Evolutionary conservation across 768 basidiomycete species (phyloP), one percentile per base, ranked within the genome.

Genomic region (Rhodotorula graminis): DNA sequence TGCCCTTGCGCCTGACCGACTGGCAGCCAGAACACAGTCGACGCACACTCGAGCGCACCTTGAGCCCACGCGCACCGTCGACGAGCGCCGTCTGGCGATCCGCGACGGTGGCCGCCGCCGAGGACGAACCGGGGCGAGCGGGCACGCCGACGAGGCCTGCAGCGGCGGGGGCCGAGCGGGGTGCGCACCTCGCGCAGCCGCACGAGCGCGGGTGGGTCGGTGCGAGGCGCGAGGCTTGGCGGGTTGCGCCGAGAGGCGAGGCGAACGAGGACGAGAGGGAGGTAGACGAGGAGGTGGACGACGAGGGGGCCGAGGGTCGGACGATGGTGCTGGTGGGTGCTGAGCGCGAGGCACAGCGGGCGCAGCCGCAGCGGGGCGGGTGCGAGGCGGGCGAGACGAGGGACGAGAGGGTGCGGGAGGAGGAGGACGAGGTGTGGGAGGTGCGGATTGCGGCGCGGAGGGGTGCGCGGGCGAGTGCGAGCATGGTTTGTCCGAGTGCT

Each of bases 1-100:
- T 87, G 58, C 93, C 93, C 81, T 96, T 93, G 78, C 94, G 84
- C 81, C 85, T 86, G 49, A 97, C 95, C 61, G 95, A 83, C 75
- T 84, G 88, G 83, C 95, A 99, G 21, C 93, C 92, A n/a, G n/a
- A n/a, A n/a, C n/a, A n/a, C n/a, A n/a, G n/a, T n/a, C n/a, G n/a
- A n/a, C n/a, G n/a, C n/a, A n/a, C n/a, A n/a, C n/a, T n/a, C n/a
- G n/a, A n/a, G n/a, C n/a, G n/a, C n/a, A 98, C 93, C 84, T 99
- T 99, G 91, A 96, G 94, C 60, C 93, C 92, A 59, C 83, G 75
- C 47, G 57, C 50, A 25, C 40, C 40, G 40, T 12, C 52, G 52
- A 52, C 49, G 3, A 21, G 27, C 25, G 53, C 15, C 53, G 37
- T 9, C 37, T 37, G 37, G 37, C n/a, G 53, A 12, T 8, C 15